These are phyloP conservation scores for Aureobasidium sp. DNA, from an alignment of 2,329 filamentous ascomycete species.

Conservation along the genomic window DNA sequence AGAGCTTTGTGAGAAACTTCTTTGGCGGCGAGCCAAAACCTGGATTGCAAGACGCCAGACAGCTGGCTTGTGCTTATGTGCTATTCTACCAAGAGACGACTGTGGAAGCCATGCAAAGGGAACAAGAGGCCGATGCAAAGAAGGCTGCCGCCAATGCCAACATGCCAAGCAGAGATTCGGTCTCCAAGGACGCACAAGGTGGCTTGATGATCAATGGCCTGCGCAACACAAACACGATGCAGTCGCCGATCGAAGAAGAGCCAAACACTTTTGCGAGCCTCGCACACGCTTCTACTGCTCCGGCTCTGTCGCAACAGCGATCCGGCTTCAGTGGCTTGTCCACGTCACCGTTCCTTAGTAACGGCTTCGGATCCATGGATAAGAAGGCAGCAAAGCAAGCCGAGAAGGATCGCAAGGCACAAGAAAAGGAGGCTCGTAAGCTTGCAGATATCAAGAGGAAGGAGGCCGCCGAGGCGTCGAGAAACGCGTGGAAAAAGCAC, in stretches of 20 bases:
- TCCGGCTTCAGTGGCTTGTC: slow-evolving; percentile 14
- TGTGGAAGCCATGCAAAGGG: slow-evolving; percentile 71
- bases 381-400: slow-evolving; percentile 72
- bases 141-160: slow-evolving; percentile 42
- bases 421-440: slow-evolving; percentile 65
- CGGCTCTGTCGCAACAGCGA: slow-evolving; percentile 34
- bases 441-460: slow-evolving; percentile 42
- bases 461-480: slow-evolving; percentile 46
- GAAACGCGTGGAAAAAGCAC: slow-evolving; percentile 62
- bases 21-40: slow-evolving; percentile 80
- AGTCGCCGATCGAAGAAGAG: slow-evolving; percentile 41
- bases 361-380: slow-evolving; percentile 58
- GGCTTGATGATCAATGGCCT: slow-evolving; percentile 31
- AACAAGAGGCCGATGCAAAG: slow-evolving; percentile 84
- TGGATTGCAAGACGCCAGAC: slow-evolving; percentile 55
- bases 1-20: slow-evolving; percentile 96
- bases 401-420: slow-evolving; percentile 64
- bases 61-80: slow-evolving; percentile 93
- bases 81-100: slow-evolving; percentile 97
- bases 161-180: slow-evolving; percentile 40
- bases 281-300: slow-evolving; percentile 73
- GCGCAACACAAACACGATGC: slow-evolving; percentile 38
- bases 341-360: slow-evolving; percentile 17
- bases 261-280: slow-evolving; percentile 62
- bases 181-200: slow-evolving; percentile 33